phyloP scores from a whole-genome alignment of 305 asterid genomes.

The Fraxinus sp. region DNA sequence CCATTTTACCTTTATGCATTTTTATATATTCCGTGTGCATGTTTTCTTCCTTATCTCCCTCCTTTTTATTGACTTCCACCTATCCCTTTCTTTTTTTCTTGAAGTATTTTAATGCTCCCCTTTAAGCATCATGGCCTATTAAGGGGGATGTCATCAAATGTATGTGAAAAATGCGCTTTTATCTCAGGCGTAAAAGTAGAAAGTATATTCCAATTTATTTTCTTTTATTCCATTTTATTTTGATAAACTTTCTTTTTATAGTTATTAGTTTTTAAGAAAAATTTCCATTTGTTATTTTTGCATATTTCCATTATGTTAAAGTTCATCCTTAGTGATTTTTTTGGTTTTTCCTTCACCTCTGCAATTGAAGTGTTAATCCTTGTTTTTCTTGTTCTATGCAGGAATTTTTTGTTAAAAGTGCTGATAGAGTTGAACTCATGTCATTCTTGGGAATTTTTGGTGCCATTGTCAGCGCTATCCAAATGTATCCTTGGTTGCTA shows the following conservation, averaged over 20 bases:
- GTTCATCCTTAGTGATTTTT: not conserved
- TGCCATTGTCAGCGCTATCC: conserved; percentile 78
- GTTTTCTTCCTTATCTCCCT: not conserved
- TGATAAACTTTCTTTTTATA: not conserved
- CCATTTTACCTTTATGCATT: not conserved
- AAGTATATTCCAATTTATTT: not conserved
- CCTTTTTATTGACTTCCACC: not conserved
- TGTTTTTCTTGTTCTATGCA: conserved; percentile 38
- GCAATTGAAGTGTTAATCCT: not conserved
- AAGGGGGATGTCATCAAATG: not conserved
- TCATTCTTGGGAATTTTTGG: conserved; percentile 95
- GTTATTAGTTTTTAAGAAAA: not conserved
- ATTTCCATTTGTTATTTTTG: not conserved
- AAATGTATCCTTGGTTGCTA: conserved; percentile 69
- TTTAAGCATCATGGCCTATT: not conserved
- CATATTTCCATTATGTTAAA: not conserved
- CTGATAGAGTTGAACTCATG: conserved; percentile 91
- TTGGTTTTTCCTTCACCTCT: not conserved
- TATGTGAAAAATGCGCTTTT: not conserved
- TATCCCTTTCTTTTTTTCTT: not conserved
- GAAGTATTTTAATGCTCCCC: not conserved
- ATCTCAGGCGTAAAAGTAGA: not conserved
- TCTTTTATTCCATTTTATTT: not conserved
- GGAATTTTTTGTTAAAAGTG: conserved; percentile 90
- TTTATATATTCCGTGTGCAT: not conserved